A percentile compares a stretch with the other conserved stretches of the same genome.
These are phyloP conservation scores for Pichia scutulata DNA, from an alignment of 805 yeast genomes.

Conservation along the genomic window DNA sequence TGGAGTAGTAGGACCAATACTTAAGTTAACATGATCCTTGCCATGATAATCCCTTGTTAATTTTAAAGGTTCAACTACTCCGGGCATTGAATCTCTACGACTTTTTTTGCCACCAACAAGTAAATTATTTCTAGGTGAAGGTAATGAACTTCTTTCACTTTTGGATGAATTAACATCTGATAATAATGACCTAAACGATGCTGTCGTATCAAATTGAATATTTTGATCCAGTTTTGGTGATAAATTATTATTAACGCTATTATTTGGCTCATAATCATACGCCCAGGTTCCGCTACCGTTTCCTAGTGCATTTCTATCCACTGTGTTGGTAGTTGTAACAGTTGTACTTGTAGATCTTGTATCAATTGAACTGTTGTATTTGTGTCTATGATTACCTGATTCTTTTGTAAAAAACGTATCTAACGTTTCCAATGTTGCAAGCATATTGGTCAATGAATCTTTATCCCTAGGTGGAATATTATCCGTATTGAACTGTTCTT, in stretches of 20 bases:
- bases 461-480: constrained; percentile 46
- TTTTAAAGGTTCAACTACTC: constrained; percentile 16
- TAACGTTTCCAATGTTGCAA: constrained; percentile 85
- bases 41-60: constrained; percentile 9
- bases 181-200: constrained; percentile 54
- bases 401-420: constrained; percentile 83
- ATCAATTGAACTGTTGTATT: constrained; percentile 51
- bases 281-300: neutral
- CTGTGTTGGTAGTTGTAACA: constrained; percentile 16
- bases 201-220: constrained; percentile 39
- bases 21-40: neutral
- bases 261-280: neutral
- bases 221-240: neutral
- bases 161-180: constrained; percentile 15
- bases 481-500: constrained; percentile 29
- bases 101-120: constrained; percentile 1
- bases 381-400: constrained; percentile 29
- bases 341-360: constrained; percentile 42
- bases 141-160: neutral
- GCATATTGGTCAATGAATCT: constrained; percentile 78
- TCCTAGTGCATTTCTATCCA: neutral
- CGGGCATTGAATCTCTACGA: constrained; percentile 9
- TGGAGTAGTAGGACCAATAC: neutral
- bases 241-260: neutral
- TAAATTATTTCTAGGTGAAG: constrained; percentile 8